Base-by-base conservation (phyloP, 2,329 filamentous ascomycete genomes). In the Aureobasidium sp. region DNA sequence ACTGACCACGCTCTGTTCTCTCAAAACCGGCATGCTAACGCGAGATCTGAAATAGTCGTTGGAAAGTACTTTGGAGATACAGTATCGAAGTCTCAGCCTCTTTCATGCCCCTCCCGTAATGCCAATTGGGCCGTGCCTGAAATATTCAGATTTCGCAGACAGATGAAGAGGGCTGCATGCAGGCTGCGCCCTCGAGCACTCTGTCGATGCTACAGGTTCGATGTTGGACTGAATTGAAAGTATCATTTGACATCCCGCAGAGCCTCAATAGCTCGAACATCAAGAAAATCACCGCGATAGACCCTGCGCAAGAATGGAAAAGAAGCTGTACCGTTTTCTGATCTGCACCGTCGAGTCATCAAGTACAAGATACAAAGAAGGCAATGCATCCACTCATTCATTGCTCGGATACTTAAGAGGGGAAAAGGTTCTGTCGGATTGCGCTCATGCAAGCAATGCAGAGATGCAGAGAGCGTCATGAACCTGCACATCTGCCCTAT, bases 1-100 rank as follows among this genome's bases (percentile, higher is more conserved):
- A 46, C 46, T 41, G 46, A 43, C 46, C 56, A 48, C 55, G 5
- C 10, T 29, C n/a, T n/a, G 17, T 17, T 37, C 17, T 34, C 10
- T 39, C 20, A 15, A 20, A 36, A 26, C 32, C 20, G 46, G 55
- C 29, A 43, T 47, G 43, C 55, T 48, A 50, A 60, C 34, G 36
- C 34, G 34, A 50, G 46, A 50, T 50, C 44, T 50, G 43, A 47
- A 44, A 43, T 43, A 56, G 44, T 57, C 41, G 53, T 46, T 57
- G 26, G 39, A 32, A 17, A 29, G 32, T 47, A 29, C 55, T 27
- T 13, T 12, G 27, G 27, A 47, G n/a, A 37, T 53, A 41, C 36
- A 26, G 53, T 59, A 59, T 39, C 39, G 20, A 27, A 48, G 55
- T 59, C 55, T 59, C 55, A 59, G 55, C 43, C 55, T 47, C 55